Evolutionary conservation across 225 moss, liverwort and hornwort genomes (phyloP), one percentile per base, ranked within the genome.

Genomic region (Bryum argenteum): DNA sequence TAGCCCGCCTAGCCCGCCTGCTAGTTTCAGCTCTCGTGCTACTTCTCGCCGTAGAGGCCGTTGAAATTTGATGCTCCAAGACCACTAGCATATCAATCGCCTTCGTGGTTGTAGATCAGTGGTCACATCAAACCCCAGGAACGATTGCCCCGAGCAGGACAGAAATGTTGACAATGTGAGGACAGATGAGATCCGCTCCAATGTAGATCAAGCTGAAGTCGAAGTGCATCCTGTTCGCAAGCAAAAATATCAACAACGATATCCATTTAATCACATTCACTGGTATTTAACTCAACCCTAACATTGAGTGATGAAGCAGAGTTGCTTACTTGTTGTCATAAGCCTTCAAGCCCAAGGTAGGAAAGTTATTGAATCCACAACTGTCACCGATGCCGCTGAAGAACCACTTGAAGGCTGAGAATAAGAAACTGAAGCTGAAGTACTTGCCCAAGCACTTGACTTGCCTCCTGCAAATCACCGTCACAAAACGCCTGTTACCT

Each of bases 41-140:
- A n/a, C n/a, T n/a, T n/a, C n/a, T n/a, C n/a, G 55, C 83, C 82
- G 65, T 82, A 93, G 44, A 93, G 78, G 24, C 96, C 93, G 57
- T 11, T 70, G 78, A 96, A 96, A 67, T 86, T 52, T 13, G 71
- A 42, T 0, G 1, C 0, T 1, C 1, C 0, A 3, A 78, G 83
- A 15, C 43, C 37, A 14, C 71, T 58, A 6, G 91, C 85, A 51
- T 86, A 94, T 91, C 93, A 94, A n/a, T 81, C 69, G 6, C 96
- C 96, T 74, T 76, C 75, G 39, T 67, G 82, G 0, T 75, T 90
- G 11, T 69, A 14, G 47, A 96, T 93, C 16, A 93, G 80, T 23
- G 96, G 96, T 93, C 96, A 96, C 91, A 96, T 87, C n/a, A 96
- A 17, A 19, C 96, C 86, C 91, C 90, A 96, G 8, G 96, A 18